These are phyloP conservation scores for Sporothrix mexicana DNA, from an alignment of 2,329 filamentous ascomycete species.

Conservation along the genomic window DNA sequence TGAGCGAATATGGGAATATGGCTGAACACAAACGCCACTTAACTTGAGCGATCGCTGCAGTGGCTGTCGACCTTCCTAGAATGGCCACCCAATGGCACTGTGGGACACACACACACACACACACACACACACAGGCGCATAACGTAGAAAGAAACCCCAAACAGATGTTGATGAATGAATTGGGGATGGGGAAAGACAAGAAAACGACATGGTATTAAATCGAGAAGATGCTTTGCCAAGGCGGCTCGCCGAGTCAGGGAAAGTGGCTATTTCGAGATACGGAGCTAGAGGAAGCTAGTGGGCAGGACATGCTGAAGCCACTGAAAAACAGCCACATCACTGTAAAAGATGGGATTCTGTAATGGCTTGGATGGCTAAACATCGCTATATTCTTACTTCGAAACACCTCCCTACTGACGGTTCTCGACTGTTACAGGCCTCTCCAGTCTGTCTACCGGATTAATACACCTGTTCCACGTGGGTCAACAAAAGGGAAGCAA, in stretches of 20 bases:
- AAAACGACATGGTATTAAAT: too few species aligned
- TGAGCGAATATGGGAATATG: too few species aligned
- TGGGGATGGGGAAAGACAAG: neutral
- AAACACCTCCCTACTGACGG: neutral
- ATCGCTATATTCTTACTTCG: too few species aligned
- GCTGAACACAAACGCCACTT: neutral
- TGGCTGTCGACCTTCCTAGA: neutral
- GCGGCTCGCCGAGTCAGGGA: neutral
- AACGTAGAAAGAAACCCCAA: neutral
- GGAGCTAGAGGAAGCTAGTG: neutral
- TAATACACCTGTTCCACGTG: constrained; percentile 1
- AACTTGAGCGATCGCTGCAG: neutral
- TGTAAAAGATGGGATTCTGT: neutral
- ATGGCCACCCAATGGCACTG: constrained; percentile 2
- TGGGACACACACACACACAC: neutral
- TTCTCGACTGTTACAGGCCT: too few species aligned
- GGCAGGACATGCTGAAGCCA: neutral
- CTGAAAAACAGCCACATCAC: neutral
- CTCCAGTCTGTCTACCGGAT: too few species aligned
- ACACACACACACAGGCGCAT: neutral
- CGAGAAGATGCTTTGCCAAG: neutral
- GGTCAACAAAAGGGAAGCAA: constrained; percentile 20
- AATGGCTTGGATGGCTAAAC: too few species aligned
- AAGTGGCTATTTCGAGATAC: constrained; percentile 15
- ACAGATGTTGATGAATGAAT: too few species aligned